A percentile compares a stretch with the other conserved stretches of the same genome.
Evolutionary conservation across 164 flowering plant genomes (phyloP).

Genomic region (Macadamia tetraphylla): DNA sequence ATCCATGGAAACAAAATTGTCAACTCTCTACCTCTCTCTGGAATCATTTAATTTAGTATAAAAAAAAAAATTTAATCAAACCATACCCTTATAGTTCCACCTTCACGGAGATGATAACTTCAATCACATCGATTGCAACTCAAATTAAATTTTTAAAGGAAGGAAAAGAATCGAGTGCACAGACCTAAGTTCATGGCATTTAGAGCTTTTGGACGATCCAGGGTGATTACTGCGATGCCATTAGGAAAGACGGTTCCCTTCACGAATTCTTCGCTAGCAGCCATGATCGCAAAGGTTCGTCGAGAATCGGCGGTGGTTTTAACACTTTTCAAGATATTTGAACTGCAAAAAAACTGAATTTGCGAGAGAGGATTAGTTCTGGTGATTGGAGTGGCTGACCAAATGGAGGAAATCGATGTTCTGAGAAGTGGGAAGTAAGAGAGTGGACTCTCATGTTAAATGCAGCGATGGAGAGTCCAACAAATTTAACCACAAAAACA

Average conservation of each 20-base stretch:
- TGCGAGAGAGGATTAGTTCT: background rate
- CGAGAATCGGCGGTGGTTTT: conserved; percentile 4
- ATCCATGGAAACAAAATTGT: no score
- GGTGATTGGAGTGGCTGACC: background rate
- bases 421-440: background rate
- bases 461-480: no score
- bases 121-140: background rate
- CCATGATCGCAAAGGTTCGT: conserved; percentile 49
- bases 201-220: conserved; percentile 94
- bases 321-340: conserved; percentile 3
- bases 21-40: no score
- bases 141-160: background rate
- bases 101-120: background rate
- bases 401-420: background rate
- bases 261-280: conserved; percentile 64
- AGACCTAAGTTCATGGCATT: conserved; percentile 87
- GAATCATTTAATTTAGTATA: no score
- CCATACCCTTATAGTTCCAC: background rate
- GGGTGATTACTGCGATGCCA: conserved; percentile 87
- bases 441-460: background rate
- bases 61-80: no score
- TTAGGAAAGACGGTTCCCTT: conserved; percentile 70
- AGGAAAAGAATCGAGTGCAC: background rate
- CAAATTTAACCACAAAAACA: no score
- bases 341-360: background rate